Evolutionary conservation across 768 basidiomycete genomes (phyloP).

Genomic region (Suillus ampliporus): DNA sequence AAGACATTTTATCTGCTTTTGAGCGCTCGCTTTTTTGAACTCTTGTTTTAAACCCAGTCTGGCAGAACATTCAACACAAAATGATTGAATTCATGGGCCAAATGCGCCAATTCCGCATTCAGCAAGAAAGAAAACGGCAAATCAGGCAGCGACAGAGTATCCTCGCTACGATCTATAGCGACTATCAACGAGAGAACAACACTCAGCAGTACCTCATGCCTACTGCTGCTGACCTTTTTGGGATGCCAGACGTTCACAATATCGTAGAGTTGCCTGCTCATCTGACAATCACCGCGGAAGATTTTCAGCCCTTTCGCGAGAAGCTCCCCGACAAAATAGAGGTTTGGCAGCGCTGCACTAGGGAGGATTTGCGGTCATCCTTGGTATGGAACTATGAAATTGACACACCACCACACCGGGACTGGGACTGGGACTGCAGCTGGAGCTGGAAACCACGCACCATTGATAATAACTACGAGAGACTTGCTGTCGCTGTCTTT

Average conservation of each 20-base stretch:
- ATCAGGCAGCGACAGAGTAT: background rate
- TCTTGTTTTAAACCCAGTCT: constrained; percentile 10
- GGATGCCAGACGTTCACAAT: background rate
- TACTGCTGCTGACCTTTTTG: constrained; percentile 9
- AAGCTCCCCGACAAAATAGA: background rate
- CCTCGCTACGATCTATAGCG: constrained; percentile 3
- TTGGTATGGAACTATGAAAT: background rate
- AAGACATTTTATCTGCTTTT: background rate
- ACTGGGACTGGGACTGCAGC: constrained; percentile 12
- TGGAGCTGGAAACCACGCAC: too few relatives aligned
- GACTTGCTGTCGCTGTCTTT: constrained; percentile 22
- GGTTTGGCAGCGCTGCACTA: background rate
- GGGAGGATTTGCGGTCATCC: constrained; percentile 15
- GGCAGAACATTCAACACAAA: constrained; percentile 15
- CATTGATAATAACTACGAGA: background rate
- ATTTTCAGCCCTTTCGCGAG: constrained; percentile 1
- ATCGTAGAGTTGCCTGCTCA: constrained; percentile 4
- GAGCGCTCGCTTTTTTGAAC: background rate
- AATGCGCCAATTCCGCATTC: constrained; percentile 17
- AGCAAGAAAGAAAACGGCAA: constrained; percentile 11
- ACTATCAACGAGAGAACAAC: background rate
- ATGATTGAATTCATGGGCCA: constrained; percentile 19
- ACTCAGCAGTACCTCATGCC: background rate
- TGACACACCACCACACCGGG: constrained; percentile 3
- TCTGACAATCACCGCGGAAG: constrained; percentile 3